These are phyloP conservation scores for Mycena haematopus DNA, from an alignment of 768 basidiomycete species.

Conservation along the genomic window DNA sequence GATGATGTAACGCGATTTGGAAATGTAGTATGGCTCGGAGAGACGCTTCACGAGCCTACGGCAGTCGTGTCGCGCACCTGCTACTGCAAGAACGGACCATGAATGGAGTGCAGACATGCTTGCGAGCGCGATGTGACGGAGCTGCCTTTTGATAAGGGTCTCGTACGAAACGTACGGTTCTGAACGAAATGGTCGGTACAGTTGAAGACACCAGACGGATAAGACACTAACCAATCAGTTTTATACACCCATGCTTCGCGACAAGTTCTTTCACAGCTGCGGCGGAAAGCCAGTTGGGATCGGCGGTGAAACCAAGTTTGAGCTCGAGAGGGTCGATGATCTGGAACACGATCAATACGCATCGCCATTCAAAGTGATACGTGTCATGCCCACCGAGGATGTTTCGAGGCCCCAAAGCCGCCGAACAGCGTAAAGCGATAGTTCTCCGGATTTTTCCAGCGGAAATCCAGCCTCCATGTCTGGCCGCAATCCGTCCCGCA, in stretches of 20 bases:
- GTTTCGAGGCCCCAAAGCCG: slow-evolving; percentile 27
- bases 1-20: neutral
- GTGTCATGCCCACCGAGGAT: slow-evolving; percentile 3
- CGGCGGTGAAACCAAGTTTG: slow-evolving; percentile 18
- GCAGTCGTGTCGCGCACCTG: neutral
- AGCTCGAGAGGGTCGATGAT: slow-evolving; percentile 21
- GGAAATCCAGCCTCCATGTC: slow-evolving; percentile 21
- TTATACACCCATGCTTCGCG: slow-evolving; percentile 17
- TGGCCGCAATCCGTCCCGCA: slow-evolving; percentile 21
- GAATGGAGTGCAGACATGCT: neutral
- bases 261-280: slow-evolving; percentile 10
- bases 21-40: neutral
- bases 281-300: slow-evolving; percentile 20
- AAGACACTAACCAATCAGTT: slow-evolving; percentile 21
- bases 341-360: neutral
- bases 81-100: slow-evolving; percentile 1
- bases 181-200: neutral
- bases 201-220: neutral
- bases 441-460: slow-evolving; percentile 12
- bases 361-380: no score
- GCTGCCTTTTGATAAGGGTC: slow-evolving; percentile 16
- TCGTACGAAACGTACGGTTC: slow-evolving; percentile 23
- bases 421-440: slow-evolving; percentile 17
- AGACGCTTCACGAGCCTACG: neutral
- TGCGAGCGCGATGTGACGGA: slow-evolving; percentile 18